These are phyloP conservation scores for Angophora floribunda DNA, from an alignment of 345 rosid species.

Conservation along the genomic window DNA sequence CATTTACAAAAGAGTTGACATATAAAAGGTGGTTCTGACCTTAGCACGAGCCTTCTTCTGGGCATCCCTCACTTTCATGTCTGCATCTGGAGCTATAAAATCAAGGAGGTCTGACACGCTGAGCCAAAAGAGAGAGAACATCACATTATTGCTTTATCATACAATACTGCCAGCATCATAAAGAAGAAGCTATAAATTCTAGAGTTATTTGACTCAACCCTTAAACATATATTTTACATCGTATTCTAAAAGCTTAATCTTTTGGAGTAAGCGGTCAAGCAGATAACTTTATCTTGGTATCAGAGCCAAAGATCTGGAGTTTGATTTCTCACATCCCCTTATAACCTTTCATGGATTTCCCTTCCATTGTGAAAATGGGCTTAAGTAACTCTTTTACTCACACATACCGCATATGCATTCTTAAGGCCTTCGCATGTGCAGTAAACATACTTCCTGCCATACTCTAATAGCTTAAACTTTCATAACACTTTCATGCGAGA, in stretches of 20 bases:
- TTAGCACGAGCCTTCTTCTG: constrained; percentile 91
- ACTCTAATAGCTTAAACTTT: neutral
- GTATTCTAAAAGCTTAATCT: neutral
- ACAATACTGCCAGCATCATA: neutral
- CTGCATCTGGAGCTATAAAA: constrained; percentile 88
- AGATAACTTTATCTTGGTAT: neutral
- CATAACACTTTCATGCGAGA: neutral
- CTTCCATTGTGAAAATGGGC: neutral
- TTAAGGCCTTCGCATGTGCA: neutral
- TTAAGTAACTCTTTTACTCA: neutral
- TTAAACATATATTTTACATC: neutral
- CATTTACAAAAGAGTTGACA: neutral
- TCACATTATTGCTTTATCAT: neutral
- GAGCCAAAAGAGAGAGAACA: constrained; percentile 11
- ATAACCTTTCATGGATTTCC: neutral
- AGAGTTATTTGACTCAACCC: neutral
- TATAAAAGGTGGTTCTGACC: constrained; percentile 27
- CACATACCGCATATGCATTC: neutral
- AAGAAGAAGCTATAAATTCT: neutral
- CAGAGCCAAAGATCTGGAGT: neutral
- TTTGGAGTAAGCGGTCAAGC: neutral
- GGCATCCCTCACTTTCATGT: constrained; percentile 78
- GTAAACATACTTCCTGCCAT: neutral
- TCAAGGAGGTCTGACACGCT: constrained; percentile 98
- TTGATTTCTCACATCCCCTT: neutral